Conservation (phyloP, 2,329 filamentous ascomycete genomes). For the Tolypocladium tundrense region DNA sequence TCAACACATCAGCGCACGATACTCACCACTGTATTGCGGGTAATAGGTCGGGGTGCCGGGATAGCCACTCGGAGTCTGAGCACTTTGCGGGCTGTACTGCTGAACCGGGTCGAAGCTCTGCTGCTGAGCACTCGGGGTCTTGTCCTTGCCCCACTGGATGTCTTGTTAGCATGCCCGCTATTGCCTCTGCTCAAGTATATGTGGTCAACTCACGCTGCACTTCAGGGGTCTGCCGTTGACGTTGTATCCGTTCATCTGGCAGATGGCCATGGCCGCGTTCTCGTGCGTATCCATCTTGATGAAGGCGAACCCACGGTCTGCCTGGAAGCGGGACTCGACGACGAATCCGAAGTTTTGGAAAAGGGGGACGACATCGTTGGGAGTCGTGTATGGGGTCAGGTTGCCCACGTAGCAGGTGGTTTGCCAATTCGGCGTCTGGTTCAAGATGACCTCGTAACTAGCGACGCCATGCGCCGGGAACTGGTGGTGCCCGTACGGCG, state of each 20-base stretch:
- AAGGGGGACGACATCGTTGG: constrained; percentile 90
- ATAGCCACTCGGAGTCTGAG: constrained; percentile 59
- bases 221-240: constrained; percentile 95
- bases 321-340: constrained; percentile 94
- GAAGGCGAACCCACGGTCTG: constrained; percentile 94
- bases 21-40: constrained; percentile 80
- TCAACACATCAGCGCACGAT: constrained; percentile 5
- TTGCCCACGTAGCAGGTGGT: constrained; percentile 98
- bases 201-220: constrained; percentile 73
- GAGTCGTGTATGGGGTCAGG: constrained; percentile 92
- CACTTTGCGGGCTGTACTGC: constrained; percentile 62
- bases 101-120: constrained; percentile 65
- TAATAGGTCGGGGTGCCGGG: constrained; percentile 81
- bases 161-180: constrained; percentile 17
- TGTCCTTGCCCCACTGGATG: constrained; percentile 93
- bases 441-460: constrained; percentile 94
- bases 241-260: constrained; percentile 94
- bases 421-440: constrained; percentile 95
- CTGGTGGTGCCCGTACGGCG: constrained; percentile 91
- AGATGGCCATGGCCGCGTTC: constrained; percentile 97
- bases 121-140: constrained; percentile 63
- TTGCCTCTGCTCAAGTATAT: background rate
- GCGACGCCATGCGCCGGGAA: constrained; percentile 95
- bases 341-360: constrained; percentile 99
- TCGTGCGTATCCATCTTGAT: constrained; percentile 99